Evolutionary conservation across 208 protist genomes (phyloP).

Genomic region (Acanthamoeba culbertsoni): DNA sequence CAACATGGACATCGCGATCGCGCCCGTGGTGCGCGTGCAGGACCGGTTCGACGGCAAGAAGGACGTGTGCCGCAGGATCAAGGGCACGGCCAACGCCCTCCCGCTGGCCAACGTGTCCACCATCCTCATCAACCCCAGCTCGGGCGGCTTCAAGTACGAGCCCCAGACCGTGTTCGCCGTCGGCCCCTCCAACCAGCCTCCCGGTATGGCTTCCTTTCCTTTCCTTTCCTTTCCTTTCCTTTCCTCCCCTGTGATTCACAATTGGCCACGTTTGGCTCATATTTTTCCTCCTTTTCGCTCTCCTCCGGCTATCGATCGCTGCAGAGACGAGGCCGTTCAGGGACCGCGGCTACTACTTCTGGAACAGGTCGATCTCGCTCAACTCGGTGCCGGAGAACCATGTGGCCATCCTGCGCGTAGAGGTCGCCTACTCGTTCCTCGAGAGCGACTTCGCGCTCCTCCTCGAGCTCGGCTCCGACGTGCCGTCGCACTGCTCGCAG

Average conservation of each 20-base stretch:
- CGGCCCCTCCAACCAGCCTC: neutral
- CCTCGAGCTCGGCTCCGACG: neutral
- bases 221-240: neutral
- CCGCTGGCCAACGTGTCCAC: neutral
- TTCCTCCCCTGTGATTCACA: neutral
- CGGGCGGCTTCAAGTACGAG: neutral
- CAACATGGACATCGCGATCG: conserved; percentile 49
- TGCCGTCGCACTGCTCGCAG: neutral
- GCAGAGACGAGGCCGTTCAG: conserved; percentile 39
- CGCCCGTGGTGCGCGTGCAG: neutral
- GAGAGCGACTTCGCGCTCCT: conserved; percentile 44
- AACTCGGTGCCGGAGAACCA: neutral
- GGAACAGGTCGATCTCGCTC: conserved; percentile 29
- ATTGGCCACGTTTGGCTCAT: no score
- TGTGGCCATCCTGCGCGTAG: conserved; percentile 30
- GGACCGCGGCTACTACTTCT: conserved; percentile 55
- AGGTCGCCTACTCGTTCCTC: conserved; percentile 49
- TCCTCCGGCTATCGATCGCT: no score
- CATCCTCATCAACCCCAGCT: neutral
- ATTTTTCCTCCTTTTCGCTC: no score
- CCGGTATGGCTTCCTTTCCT: neutral
- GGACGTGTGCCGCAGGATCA: neutral
- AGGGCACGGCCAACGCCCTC: neutral
- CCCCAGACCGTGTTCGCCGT: neutral
- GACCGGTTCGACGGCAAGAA: neutral